A percentile compares a stretch with the other conserved stretches of the same genome.
Conservation (phyloP, 2,329 filamentous ascomycete genomes). For the Fonsecaea monophora region DNA sequence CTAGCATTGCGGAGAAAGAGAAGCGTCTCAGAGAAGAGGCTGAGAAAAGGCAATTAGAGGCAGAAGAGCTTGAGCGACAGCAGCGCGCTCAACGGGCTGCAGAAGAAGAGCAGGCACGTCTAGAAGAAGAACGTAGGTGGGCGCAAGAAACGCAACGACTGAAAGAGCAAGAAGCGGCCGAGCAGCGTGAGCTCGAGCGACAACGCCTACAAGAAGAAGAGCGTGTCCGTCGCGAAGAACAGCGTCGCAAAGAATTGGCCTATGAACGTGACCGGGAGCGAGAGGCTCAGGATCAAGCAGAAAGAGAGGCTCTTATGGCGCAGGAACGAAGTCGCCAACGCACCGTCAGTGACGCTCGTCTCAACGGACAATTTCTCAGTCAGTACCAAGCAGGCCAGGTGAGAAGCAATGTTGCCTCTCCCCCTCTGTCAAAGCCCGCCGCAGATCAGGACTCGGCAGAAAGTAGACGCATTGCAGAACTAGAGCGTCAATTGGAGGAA, state of each 20-base stretch:
- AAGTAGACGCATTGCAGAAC: constrained; percentile 74
- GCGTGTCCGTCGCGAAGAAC: constrained; percentile 56
- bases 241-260: constrained; percentile 58
- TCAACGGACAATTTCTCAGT: constrained; percentile 84
- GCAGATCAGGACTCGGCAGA: constrained; percentile 52
- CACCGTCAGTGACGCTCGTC: constrained; percentile 67
- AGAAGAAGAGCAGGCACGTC: constrained; percentile 54
- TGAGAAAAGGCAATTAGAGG: constrained; percentile 61
- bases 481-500: constrained; percentile 75
- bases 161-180: constrained; percentile 54
- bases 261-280: constrained; percentile 69
- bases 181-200: constrained; percentile 58
- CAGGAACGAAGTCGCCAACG: constrained; percentile 70
- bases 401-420: constrained; percentile 40
- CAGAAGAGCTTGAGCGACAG: constrained; percentile 61
- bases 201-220: constrained; percentile 57
- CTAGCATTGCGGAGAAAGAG: constrained; percentile 84
- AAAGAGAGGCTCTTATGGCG: constrained; percentile 70
- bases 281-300: constrained; percentile 69
- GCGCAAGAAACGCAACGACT: constrained; percentile 53
- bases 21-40: constrained; percentile 65
- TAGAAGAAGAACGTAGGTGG: constrained; percentile 56
- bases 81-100: constrained; percentile 59
- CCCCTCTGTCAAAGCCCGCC: constrained; percentile 47
- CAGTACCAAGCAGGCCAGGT: constrained; percentile 80